A percentile compares a stretch with the other conserved stretches of the same genome.
These are phyloP conservation scores for Hanseniaspora meyeri DNA, from an alignment of 805 yeast genomes.

Conservation along the genomic window DNA sequence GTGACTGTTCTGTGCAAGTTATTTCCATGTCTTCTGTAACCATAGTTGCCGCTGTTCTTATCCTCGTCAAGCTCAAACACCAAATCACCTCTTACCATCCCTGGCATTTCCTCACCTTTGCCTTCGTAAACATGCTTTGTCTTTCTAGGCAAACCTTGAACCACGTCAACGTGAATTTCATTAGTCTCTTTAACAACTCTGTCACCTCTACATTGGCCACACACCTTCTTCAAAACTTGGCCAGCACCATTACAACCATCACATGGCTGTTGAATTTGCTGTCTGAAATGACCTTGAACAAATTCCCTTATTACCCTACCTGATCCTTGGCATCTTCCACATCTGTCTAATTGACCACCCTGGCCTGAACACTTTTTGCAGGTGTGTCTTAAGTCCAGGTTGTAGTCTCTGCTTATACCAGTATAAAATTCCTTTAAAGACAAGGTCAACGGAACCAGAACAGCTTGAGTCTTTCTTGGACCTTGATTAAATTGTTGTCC, in stretches of 20 bases:
- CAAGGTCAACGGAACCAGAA: slow-evolving; percentile 43
- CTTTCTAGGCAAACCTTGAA: slow-evolving; percentile 58
- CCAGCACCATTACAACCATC: slow-evolving; percentile 75
- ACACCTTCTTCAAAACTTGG: slow-evolving; percentile 45
- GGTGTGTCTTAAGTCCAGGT: slow-evolving; percentile 54
- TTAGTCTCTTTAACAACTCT: slow-evolving; percentile 49
- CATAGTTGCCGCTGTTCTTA: slow-evolving; percentile 43
- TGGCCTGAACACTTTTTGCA: slow-evolving; percentile 73
- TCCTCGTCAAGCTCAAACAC: slow-evolving; percentile 47
- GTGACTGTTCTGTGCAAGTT: slow-evolving; percentile 73
- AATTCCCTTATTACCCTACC: slow-evolving; percentile 56
- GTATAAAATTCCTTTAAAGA: slow-evolving; percentile 53
- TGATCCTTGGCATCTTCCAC: slow-evolving; percentile 60
- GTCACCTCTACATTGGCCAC: slow-evolving; percentile 59
- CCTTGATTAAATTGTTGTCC: slow-evolving; percentile 32
- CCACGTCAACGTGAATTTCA: slow-evolving; percentile 47
- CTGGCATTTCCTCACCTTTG: slow-evolving; percentile 78
- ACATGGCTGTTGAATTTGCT: slow-evolving; percentile 69
- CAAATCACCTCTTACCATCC: slow-evolving; percentile 70
- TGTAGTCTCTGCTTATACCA: slow-evolving; percentile 54
- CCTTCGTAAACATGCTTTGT: slow-evolving; percentile 49
- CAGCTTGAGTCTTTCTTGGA: slow-evolving; percentile 49
- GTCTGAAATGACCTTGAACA: slow-evolving; percentile 84
- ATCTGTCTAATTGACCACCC: slow-evolving; percentile 59
- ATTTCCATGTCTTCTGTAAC: slow-evolving; percentile 69